Percentiles rank a stretch among this genome's conserved stretches.
Evolutionary conservation across 352 stramenopile species (phyloP).

Genomic region (Lagenidium giganteum): DNA sequence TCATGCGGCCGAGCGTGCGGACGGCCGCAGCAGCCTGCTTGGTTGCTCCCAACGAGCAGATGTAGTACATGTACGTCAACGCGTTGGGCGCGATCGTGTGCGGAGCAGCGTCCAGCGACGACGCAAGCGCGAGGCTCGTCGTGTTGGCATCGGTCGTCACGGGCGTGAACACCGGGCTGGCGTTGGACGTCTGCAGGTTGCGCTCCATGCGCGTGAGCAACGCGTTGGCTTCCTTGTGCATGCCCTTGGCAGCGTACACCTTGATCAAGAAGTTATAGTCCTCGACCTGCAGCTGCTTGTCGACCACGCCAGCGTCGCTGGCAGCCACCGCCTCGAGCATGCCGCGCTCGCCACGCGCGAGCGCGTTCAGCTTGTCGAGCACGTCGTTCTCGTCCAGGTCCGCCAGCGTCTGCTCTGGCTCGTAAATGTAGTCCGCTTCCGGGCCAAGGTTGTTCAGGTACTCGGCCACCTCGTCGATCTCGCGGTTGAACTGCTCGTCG

Average conservation of each 20-base stretch:
- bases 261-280: constrained; percentile 77
- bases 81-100: constrained; percentile 42
- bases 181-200: constrained; percentile 26
- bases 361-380: constrained; percentile 61
- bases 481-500: constrained; percentile 47
- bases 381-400: constrained; percentile 65
- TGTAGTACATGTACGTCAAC: constrained; percentile 77
- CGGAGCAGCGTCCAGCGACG: constrained; percentile 37
- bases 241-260: constrained; percentile 66
- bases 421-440: constrained; percentile 62
- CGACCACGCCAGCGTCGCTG: constrained; percentile 1
- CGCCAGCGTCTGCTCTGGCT: constrained; percentile 45
- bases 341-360: constrained; percentile 34
- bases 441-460: constrained; percentile 66
- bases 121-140: constrained; percentile 24
- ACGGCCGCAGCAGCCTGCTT: constrained; percentile 50
- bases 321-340: constrained; percentile 32
- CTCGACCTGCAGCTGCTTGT: constrained; percentile 38
- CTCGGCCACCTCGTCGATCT: constrained; percentile 66
- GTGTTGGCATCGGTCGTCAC: constrained; percentile 17
- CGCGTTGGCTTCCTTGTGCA: constrained; percentile 57
- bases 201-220: constrained; percentile 68
- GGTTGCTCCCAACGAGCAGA: constrained; percentile 44
- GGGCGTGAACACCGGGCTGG: constrained; percentile 2
- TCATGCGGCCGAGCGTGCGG: constrained; percentile 75